Percentiles rank a stretch among this genome's conserved stretches.
Conservation (phyloP, 768 basidiomycete species). For the Coprinopsis marcescibilis region DNA sequence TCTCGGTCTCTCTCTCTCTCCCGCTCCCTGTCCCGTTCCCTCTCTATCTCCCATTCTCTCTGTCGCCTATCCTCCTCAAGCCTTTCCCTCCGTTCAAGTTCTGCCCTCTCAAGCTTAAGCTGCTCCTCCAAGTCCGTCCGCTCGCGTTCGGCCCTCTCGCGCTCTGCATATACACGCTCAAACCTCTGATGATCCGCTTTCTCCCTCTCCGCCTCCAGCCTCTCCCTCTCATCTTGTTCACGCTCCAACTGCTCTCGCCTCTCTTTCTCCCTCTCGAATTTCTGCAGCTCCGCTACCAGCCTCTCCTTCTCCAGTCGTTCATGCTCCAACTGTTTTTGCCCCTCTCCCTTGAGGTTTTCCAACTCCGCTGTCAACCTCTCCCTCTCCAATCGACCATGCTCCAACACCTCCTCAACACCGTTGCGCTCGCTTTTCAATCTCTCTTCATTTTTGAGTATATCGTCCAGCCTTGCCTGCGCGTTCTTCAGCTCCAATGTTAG, state of each 20-base stretch:
- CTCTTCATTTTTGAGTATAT: no score
- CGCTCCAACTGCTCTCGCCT: constrained; percentile 1
- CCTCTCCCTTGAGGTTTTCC: no score
- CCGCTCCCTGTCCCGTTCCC: not conserved
- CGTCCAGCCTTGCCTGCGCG: no score
- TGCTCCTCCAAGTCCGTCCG: no score
- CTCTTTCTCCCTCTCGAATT: constrained; percentile 7
- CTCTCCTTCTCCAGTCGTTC: not conserved
- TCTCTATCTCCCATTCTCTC: not conserved
- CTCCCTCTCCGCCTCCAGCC: constrained; percentile 5
- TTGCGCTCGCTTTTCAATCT: no score
- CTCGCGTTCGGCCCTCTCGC: not conserved
- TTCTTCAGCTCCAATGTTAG: no score
- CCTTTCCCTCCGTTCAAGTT: not conserved
- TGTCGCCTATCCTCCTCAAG: not conserved
- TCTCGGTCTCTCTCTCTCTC: not conserved
- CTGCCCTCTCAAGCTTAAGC: not conserved
- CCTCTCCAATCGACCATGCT: no score
- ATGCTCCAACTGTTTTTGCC: no score
- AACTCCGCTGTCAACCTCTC: no score
- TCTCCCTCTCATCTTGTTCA: no score
- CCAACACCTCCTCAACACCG: no score
- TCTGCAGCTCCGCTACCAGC: not conserved
- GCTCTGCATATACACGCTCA: not conserved
- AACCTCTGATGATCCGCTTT: no score